A percentile compares a stretch with the other conserved stretches of the same genome.
Conservation (phyloP, 768 basidiomycete genomes). For the Cyclocybe cylindracea region DNA sequence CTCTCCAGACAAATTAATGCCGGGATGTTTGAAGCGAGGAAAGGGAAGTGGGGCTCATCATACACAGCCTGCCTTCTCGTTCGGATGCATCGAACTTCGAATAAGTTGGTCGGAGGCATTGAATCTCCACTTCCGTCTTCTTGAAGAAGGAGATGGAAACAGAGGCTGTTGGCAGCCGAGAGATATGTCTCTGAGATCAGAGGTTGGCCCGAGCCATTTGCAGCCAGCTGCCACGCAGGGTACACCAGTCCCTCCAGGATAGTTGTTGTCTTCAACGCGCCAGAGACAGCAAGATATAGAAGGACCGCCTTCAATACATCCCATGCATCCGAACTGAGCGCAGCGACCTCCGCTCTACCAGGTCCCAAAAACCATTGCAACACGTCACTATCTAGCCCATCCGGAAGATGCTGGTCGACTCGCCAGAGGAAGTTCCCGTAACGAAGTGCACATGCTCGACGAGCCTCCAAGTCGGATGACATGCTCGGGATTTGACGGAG, state of each 20-base stretch:
- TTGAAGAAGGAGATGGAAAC: slow-evolving; percentile 57
- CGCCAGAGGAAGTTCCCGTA: slow-evolving; percentile 74
- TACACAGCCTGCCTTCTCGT: slow-evolving; percentile 73
- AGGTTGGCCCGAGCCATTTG: slow-evolving; percentile 39
- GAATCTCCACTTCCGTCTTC: slow-evolving; percentile 43
- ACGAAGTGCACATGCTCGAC: slow-evolving; percentile 55
- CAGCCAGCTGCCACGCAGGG: slow-evolving; percentile 70
- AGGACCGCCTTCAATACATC: slow-evolving; percentile 62
- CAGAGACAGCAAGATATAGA: slow-evolving; percentile 63
- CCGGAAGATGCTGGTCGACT: slow-evolving; percentile 75
- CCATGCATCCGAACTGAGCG: slow-evolving; percentile 66
- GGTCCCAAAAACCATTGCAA: slow-evolving; percentile 72
- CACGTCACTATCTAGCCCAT: slow-evolving; percentile 70
- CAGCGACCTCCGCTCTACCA: slow-evolving; percentile 63
- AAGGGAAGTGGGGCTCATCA: slow-evolving; percentile 61
- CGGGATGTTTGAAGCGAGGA: slow-evolving; percentile 65
- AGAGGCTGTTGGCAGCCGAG: slow-evolving; percentile 63
- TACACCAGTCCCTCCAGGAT: slow-evolving; percentile 76
- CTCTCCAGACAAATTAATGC: slow-evolving; percentile 72
- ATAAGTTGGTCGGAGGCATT: slow-evolving; percentile 48
- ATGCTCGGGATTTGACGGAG: slow-evolving; percentile 68
- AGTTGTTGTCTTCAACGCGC: slow-evolving; percentile 71
- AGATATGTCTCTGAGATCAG: slow-evolving; percentile 52
- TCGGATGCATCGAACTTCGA: slow-evolving; percentile 68
- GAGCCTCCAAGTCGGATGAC: slow-evolving; percentile 45